Percentiles rank a stretch among this genome's conserved stretches.
Conservation (phyloP, 352 stramenopile genomes). For the Lagenidium sp. region DNA sequence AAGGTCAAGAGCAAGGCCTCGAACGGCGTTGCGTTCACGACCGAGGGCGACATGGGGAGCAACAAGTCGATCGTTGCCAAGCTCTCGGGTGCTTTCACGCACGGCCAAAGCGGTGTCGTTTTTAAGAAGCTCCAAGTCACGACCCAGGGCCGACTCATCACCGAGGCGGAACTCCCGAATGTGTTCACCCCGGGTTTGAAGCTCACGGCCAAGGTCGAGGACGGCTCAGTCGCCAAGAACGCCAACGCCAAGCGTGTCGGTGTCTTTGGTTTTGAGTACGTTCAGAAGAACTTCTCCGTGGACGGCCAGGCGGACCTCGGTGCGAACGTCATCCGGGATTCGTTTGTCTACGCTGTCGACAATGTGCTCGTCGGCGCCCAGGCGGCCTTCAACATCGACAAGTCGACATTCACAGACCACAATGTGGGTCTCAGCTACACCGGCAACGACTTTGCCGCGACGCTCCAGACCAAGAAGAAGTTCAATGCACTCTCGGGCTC, state of each 20-base stretch:
- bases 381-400: slow-evolving; percentile 71
- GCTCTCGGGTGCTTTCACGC: slow-evolving; percentile 64
- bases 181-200: slow-evolving; percentile 73
- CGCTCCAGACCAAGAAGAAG: slow-evolving; percentile 84
- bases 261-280: slow-evolving; percentile 73
- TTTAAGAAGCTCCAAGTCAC: slow-evolving; percentile 88
- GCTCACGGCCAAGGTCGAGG: slow-evolving; percentile 78
- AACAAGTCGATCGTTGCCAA: slow-evolving; percentile 86
- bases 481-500: slow-evolving; percentile 72
- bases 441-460: slow-evolving; percentile 64
- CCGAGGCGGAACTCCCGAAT: slow-evolving; percentile 75
- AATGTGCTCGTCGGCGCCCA: slow-evolving; percentile 69
- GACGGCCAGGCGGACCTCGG: slow-evolving; percentile 51
- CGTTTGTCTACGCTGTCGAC: slow-evolving; percentile 68
- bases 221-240: slow-evolving; percentile 75
- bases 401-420: slow-evolving; percentile 78
- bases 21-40: slow-evolving; percentile 82
- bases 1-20: slow-evolving; percentile 87
- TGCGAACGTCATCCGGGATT: slow-evolving; percentile 44
- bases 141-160: slow-evolving; percentile 64
- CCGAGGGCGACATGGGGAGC: slow-evolving; percentile 74
- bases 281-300: slow-evolving; percentile 48
- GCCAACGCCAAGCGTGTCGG: slow-evolving; percentile 59
- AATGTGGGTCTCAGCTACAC: slow-evolving; percentile 76
- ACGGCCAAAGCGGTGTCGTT: slow-evolving; percentile 43